Evolutionary conservation across 2,329 filamentous ascomycete genomes (phyloP).

Genomic region (Ophiostoma ips): DNA sequence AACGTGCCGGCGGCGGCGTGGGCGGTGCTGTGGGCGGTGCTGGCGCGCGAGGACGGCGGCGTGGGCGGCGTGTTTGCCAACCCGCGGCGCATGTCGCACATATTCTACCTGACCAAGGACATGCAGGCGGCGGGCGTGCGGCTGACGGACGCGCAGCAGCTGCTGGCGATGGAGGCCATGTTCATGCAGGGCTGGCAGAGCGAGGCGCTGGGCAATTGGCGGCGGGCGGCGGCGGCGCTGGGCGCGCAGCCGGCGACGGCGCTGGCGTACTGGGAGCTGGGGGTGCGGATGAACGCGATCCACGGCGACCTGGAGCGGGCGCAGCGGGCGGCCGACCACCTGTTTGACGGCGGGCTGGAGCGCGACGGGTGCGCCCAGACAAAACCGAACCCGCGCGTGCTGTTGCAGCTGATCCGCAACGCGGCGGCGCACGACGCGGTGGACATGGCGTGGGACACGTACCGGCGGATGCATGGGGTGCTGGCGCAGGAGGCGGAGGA

Average conservation of each 20-base stretch:
- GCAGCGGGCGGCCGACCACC: constrained; percentile 36
- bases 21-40: constrained; percentile 50
- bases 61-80: constrained; percentile 18
- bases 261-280: constrained; percentile 47
- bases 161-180: constrained; percentile 55
- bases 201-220: constrained; percentile 51
- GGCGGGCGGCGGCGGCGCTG: constrained; percentile 38
- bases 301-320: constrained; percentile 45
- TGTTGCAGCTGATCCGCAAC: constrained; percentile 11
- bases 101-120: constrained; percentile 50
- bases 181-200: constrained; percentile 47
- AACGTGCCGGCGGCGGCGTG: constrained; percentile 47
- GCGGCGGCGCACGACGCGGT: constrained; percentile 21
- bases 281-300: constrained; percentile 49
- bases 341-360: constrained; percentile 23
- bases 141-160: constrained; percentile 42
- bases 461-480: constrained; percentile 47
- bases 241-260: constrained; percentile 34
- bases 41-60: constrained; percentile 35
- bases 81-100: constrained; percentile 43
- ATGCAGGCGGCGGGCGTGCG: constrained; percentile 44
- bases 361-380: neutral
- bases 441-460: constrained; percentile 51
- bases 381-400: constrained; percentile 9
- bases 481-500: constrained; percentile 32